Conservation (phyloP, 164 flowering plant species). For the Buxus sempervirens region DNA sequence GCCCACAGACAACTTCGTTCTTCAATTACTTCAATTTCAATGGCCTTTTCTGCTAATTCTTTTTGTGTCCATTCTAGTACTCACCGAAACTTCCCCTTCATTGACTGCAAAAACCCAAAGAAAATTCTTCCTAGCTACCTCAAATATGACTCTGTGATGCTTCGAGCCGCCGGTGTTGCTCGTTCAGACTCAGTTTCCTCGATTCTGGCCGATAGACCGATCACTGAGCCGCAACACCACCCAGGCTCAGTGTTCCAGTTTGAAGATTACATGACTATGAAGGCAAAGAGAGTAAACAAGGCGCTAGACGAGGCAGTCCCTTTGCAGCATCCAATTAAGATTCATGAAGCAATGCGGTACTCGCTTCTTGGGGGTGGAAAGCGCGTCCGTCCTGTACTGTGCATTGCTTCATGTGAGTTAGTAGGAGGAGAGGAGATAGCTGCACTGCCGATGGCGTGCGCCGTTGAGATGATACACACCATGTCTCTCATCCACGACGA, state of each 20-base stretch:
- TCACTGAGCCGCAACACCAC: not conserved
- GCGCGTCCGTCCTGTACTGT: slow-evolving; percentile 47
- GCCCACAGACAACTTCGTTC: not conserved
- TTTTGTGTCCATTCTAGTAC: slow-evolving; percentile 4
- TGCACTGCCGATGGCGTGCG: slow-evolving; percentile 52
- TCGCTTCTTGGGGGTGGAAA: slow-evolving; percentile 55
- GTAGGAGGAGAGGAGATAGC: slow-evolving; percentile 46
- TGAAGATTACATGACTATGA: slow-evolving; percentile 34
- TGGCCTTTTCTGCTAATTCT: slow-evolving; percentile 10
- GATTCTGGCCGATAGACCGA: not conserved
- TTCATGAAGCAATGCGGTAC: slow-evolving; percentile 48
- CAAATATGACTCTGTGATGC: not conserved
- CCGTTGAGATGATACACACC: slow-evolving; percentile 60
- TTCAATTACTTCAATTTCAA: not conserved
- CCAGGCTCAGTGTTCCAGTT: slow-evolving; percentile 23
- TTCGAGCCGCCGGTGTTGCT: not conserved
- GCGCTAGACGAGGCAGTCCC: slow-evolving; percentile 48
- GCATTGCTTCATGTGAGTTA: slow-evolving; percentile 50
- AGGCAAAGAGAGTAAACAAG: slow-evolving; percentile 34
- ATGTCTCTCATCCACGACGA: slow-evolving; percentile 65
- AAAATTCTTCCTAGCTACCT: not conserved
- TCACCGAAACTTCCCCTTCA: not conserved
- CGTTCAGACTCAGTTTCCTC: not conserved
- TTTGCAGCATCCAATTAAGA: slow-evolving; percentile 32
- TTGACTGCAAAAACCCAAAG: slow-evolving; percentile 1